A percentile compares a stretch with the other conserved stretches of the same genome.
Conservation (phyloP, 2,329 filamentous ascomycete genomes). For the Xylaria sp. region DNA sequence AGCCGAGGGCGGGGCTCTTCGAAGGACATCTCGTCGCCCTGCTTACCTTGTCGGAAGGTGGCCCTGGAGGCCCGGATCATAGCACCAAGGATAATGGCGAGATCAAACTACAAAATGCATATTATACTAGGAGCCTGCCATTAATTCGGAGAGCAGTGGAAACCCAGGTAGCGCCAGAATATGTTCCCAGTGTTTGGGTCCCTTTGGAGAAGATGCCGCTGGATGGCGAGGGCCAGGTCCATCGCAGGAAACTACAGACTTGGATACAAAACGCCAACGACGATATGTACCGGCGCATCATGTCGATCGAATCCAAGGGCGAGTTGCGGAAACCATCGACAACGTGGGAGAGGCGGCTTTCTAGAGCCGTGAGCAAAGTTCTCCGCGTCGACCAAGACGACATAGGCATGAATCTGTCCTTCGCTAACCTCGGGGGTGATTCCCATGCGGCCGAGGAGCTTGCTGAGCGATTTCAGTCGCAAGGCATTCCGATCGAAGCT, state of each 20-base stretch:
- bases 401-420: constrained; percentile 52
- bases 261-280: constrained; percentile 61
- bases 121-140: constrained; percentile 50
- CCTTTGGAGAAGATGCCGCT: constrained; percentile 53
- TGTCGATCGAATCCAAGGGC: constrained; percentile 49
- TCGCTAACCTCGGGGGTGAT: constrained; percentile 48
- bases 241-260: constrained; percentile 54
- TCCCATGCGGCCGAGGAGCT: constrained; percentile 48
- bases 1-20: constrained; percentile 56
- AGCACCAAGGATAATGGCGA: constrained; percentile 36
- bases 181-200: constrained; percentile 55
- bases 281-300: constrained; percentile 51
- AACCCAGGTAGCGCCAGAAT: constrained; percentile 44
- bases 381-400: constrained; percentile 47
- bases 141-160: constrained; percentile 46
- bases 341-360: constrained; percentile 48
- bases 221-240: constrained; percentile 46
- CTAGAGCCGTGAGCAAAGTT: constrained; percentile 47
- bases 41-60: constrained; percentile 46
- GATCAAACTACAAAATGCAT: constrained; percentile 48
- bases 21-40: constrained; percentile 57
- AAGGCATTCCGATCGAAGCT: constrained; percentile 46
- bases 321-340: constrained; percentile 44
- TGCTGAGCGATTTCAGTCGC: constrained; percentile 46
- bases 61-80: constrained; percentile 32